A percentile compares a stretch with the other conserved stretches of the same genome.
Evolutionary conservation across 257 asterid species (phyloP).

Genomic region (Thymus quinquecostatus): DNA sequence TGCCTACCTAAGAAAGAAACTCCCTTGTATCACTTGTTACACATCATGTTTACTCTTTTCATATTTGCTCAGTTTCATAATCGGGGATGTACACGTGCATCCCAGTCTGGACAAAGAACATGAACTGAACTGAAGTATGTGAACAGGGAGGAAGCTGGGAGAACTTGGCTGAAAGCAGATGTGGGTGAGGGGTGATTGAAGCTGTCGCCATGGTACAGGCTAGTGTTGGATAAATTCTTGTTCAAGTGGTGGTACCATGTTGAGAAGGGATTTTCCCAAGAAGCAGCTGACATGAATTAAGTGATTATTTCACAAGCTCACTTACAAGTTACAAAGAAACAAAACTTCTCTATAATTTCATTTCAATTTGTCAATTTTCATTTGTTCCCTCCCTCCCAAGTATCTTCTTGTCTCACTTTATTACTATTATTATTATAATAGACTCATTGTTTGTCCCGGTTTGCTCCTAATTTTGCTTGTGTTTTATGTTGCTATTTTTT

Average conservation of each 20-base stretch:
- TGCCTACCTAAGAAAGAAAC: not conserved
- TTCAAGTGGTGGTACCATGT: slow-evolving; percentile 98
- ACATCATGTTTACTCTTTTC: not conserved
- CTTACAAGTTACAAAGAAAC: slow-evolving; percentile 38
- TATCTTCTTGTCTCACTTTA: too few species aligned
- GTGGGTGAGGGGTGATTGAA: slow-evolving; percentile 87
- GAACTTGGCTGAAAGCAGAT: slow-evolving; percentile 81
- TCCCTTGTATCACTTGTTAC: not conserved
- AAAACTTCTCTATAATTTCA: not conserved
- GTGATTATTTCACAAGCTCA: slow-evolving; percentile 72
- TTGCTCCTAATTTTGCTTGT: too few species aligned
- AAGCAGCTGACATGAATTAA: slow-evolving; percentile 72
- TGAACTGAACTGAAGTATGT: slow-evolving; percentile 60
- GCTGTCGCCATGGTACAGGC: slow-evolving; percentile 95
- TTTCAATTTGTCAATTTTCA: not conserved
- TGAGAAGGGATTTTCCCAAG: slow-evolving; percentile 71
- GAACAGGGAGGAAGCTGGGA: slow-evolving; percentile 64
- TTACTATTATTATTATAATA: too few species aligned
- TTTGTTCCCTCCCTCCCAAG: not conserved
- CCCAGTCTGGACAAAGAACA: slow-evolving; percentile 94
- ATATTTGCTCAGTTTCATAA: slow-evolving; percentile 66
- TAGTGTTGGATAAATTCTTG: slow-evolving; percentile 85
- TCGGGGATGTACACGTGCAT: slow-evolving; percentile 72
- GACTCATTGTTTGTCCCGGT: too few species aligned
- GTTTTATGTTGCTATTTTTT: too few species aligned